Percentiles rank a stretch among this genome's conserved stretches.
Conservation (phyloP, 1,139 yeast species). For the Geotrichum klebahnii region DNA sequence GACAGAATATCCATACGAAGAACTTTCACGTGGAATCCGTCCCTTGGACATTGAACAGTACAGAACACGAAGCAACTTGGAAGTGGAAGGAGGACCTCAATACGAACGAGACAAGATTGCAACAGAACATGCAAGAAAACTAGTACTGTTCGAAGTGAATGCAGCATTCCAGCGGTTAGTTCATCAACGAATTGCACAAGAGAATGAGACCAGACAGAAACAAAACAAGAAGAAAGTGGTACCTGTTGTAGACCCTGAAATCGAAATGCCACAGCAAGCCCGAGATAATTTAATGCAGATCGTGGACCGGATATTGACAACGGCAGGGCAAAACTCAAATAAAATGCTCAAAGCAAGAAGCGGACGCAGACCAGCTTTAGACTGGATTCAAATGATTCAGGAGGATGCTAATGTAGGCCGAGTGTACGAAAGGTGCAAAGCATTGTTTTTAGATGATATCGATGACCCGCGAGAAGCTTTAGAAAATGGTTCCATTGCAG, state of each 20-base stretch:
- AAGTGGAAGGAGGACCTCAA: not conserved
- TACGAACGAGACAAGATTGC: not conserved
- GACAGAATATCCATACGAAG: conserved; percentile 6
- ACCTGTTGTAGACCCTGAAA: conserved; percentile 25
- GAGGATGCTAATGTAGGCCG: conserved; percentile 24
- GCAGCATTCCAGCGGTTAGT: conserved; percentile 27
- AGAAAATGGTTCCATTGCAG: not conserved
- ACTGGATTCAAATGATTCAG: conserved; percentile 25
- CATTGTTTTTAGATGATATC: conserved; percentile 23
- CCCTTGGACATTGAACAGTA: conserved; percentile 15
- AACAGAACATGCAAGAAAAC: conserved; percentile 18
- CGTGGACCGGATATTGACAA: conserved; percentile 22
- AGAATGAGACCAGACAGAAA: conserved; percentile 3
- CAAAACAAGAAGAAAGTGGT: conserved; percentile 2
- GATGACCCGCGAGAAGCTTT: conserved; percentile 17
- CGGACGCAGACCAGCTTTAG: too few species aligned
- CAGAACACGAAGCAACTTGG: too few species aligned
- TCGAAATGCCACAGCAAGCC: conserved; percentile 26
- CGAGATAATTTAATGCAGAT: conserved; percentile 18
- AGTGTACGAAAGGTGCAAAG: conserved; percentile 25
- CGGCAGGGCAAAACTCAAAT: conserved; percentile 3
- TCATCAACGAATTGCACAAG: conserved; percentile 24
- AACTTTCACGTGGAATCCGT: conserved; percentile 13
- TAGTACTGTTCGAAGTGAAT: conserved; percentile 27
- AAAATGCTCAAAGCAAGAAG: not conserved